Percentiles rank a stretch among this genome's conserved stretches.
Conservation (phyloP, 139 green algal genomes). For the Micromonas commoda region DNA sequence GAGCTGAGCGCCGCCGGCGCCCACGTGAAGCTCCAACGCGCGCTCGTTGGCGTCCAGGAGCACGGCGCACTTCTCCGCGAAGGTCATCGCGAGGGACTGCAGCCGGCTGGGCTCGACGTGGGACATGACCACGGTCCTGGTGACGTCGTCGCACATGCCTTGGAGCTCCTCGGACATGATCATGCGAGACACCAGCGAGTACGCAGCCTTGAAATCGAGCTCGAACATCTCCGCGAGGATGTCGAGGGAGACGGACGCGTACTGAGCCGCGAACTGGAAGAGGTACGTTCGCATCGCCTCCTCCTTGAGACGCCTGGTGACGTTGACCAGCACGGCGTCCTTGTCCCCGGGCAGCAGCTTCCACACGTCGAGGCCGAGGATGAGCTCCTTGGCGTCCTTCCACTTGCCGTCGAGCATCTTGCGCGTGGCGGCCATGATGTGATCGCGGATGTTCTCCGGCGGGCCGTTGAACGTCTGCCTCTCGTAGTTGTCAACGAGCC, state of each 20-base stretch:
- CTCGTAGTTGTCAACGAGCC: slow-evolving; percentile 91
- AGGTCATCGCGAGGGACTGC: slow-evolving; percentile 65
- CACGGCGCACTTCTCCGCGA: slow-evolving; percentile 65
- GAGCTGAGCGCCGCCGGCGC: not conserved
- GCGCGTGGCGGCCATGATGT: slow-evolving; percentile 82
- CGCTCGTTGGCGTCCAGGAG: slow-evolving; percentile 95
- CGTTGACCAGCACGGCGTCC: slow-evolving; percentile 60
- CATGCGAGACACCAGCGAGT: slow-evolving; percentile 75
- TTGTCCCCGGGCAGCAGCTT: slow-evolving; percentile 33
- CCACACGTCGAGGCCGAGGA: slow-evolving; percentile 39
- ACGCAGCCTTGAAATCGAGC: slow-evolving; percentile 68
- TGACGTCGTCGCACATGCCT: slow-evolving; percentile 88
- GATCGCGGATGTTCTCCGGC: slow-evolving; percentile 94
- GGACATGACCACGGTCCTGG: slow-evolving; percentile 86
- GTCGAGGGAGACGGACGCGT: slow-evolving; percentile 71
- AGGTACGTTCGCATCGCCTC: slow-evolving; percentile 90
- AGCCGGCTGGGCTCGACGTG: slow-evolving; percentile 65
- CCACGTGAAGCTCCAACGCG: slow-evolving; percentile 41
- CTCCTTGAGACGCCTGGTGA: slow-evolving; percentile 66
- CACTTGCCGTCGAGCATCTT: slow-evolving; percentile 80
- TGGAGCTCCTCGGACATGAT: slow-evolving; percentile 85
- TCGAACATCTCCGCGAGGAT: slow-evolving; percentile 87
- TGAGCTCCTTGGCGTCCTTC: slow-evolving; percentile 56
- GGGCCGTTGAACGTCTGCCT: slow-evolving; percentile 88
- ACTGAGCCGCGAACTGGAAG: slow-evolving; percentile 74